Evolutionary conservation across 169 alveolate genomes (phyloP).

Genomic region (Eimeria nieschulzi): DNA sequence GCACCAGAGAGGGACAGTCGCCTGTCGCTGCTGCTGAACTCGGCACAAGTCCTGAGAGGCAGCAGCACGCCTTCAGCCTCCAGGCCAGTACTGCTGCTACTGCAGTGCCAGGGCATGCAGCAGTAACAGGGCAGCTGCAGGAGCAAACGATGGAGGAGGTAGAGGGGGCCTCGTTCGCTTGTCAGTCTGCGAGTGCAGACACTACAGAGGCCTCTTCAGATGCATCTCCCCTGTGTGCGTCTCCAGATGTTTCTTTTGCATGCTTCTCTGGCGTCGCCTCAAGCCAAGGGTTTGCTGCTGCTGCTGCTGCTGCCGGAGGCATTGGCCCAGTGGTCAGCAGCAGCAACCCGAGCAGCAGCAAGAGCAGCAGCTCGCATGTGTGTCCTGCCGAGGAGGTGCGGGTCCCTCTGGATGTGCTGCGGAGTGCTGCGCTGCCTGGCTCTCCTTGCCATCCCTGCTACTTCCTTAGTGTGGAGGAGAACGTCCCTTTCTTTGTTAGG

Average conservation of each 20-base stretch:
- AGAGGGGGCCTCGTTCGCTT: neutral
- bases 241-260: neutral
- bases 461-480: slow-evolving; percentile 2
- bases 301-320: neutral
- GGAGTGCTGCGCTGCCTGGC: neutral
- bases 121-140: neutral
- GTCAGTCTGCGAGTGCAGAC: neutral
- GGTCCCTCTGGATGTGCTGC: neutral
- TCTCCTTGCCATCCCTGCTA: neutral
- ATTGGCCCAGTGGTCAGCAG: too few relatives aligned
- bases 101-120: neutral
- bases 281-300: neutral
- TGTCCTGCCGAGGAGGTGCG: too few relatives aligned
- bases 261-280: neutral
- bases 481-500: slow-evolving; percentile 33
- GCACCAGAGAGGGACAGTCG: too few relatives aligned
- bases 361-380: neutral
- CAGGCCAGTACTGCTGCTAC: slow-evolving; percentile 8
- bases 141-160: neutral
- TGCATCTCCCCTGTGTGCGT: slow-evolving; percentile 1
- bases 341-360: slow-evolving; percentile 39
- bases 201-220: slow-evolving; percentile 19
- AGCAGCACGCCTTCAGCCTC: too few relatives aligned
- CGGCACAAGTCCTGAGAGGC: neutral
- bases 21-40: slow-evolving; percentile 7